Evolutionary conservation across 139 green algal species (phyloP), one percentile per base, ranked within the genome.

Genomic region (Parachlorella kessleri): DNA sequence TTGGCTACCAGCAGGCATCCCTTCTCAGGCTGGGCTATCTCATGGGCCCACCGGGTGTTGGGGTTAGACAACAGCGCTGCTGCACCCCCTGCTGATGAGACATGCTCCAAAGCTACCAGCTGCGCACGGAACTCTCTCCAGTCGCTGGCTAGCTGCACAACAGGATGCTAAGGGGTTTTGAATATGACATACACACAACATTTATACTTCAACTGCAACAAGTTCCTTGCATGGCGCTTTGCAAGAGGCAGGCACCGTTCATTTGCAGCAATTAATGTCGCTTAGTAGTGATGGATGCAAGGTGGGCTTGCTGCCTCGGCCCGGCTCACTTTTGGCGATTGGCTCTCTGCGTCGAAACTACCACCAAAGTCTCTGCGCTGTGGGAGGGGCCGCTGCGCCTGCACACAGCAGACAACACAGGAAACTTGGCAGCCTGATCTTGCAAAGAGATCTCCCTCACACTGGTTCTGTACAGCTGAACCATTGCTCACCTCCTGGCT

Each of bases 1-100:
- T 81, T 70, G 3, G 83, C 83, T 28, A 88, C 73, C 42, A 88
- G 75, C 69, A 88, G 71, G 64, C 80, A 87, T 37, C 83, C 83
- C 26, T 68, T 75, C 64, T 88, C 83, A 2, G 83, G 83, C 39
- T 72, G 42, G n/a, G 74, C 63, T 24, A 88, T 59, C 33, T 40
- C 54, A 55, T 88, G 83, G 8, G 81, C 81, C 83, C 83, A 88
- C 33, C 63, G 68, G 54, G 72, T 66, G 55, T 80, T 42, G 38
- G 74, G 53, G 9, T 14, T 59, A 59, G 65, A 32, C 33, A 82
- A 42, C 66, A 64, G 48, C 79, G 75, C 33, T 28, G 28, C 39
- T 3, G 67, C 36, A 33, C 33, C 66, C 8, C 35, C 40, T 6
- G 41, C 55, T 18, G 66, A 63, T 37, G 48, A 38, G 3, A 64